These are phyloP conservation scores for Citeromyces matritensis DNA, from an alignment of 805 yeast species.

Conservation along the genomic window DNA sequence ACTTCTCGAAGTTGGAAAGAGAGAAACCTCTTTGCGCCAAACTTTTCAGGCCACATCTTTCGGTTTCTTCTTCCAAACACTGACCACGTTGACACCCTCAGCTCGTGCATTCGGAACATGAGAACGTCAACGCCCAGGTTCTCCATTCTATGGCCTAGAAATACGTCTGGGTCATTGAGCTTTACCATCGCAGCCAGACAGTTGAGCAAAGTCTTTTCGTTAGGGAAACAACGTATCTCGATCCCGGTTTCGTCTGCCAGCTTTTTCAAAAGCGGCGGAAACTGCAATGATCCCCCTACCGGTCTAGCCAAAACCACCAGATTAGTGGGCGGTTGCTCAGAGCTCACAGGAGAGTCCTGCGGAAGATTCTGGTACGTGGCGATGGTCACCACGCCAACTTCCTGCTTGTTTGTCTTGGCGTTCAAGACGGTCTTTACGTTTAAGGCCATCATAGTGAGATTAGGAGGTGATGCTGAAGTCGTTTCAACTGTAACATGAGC, in stretches of 20 bases:
- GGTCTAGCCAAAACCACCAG: conserved; percentile 72
- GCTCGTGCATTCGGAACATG: conserved; percentile 66
- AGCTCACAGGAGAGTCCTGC: conserved; percentile 63
- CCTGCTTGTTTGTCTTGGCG: conserved; percentile 62
- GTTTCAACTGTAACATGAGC: conserved; percentile 25
- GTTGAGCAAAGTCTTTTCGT: conserved; percentile 60
- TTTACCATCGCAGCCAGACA: conserved; percentile 62
- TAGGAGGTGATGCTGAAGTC: conserved; percentile 34
- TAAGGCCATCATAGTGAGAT: conserved; percentile 57
- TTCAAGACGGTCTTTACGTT: conserved; percentile 75
- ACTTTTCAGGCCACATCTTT: conserved; percentile 63
- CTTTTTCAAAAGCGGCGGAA: conserved; percentile 66
- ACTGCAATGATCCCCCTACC: conserved; percentile 36
- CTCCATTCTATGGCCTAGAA: conserved; percentile 80
- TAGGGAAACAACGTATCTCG: conserved; percentile 43
- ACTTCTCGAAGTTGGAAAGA: conserved; percentile 40
- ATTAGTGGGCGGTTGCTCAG: conserved; percentile 42
- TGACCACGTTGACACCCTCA: conserved; percentile 64
- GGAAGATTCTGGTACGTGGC: conserved; percentile 57
- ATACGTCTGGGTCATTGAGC: conserved; percentile 77
- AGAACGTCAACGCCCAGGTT: conserved; percentile 65
- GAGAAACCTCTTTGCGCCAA: conserved; percentile 30
- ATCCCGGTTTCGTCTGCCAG: conserved; percentile 40
- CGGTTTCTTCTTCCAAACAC: conserved; percentile 72
- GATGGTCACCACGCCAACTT: conserved; percentile 69